These are phyloP conservation scores for Stephanodiscus triporus DNA, from an alignment of 108 stramenopile species.

Conservation along the genomic window DNA sequence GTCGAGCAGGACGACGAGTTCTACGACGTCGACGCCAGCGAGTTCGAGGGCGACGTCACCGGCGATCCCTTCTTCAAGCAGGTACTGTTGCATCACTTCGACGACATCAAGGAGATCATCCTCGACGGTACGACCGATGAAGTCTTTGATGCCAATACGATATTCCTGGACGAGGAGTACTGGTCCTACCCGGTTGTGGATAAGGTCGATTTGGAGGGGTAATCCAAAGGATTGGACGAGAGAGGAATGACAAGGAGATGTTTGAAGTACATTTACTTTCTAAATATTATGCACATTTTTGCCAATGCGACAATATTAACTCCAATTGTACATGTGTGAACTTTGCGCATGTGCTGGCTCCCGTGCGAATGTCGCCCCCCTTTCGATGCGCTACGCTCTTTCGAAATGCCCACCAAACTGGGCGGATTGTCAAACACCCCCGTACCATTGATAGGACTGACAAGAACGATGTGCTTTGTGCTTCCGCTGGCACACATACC, in stretches of 20 bases:
- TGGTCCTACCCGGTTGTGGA: constrained; percentile 13
- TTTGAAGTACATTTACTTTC: too few species aligned
- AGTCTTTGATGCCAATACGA: constrained; percentile 43
- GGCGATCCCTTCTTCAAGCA: constrained; percentile 37
- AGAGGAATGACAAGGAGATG: not conserved
- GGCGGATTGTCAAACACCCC: too few species aligned
- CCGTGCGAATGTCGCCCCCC: too few species aligned
- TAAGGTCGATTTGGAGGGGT: not conserved
- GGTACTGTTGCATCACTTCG: constrained; percentile 52
- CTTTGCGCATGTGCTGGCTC: too few species aligned
- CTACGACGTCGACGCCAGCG: constrained; percentile 36
- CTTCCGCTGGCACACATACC: too few species aligned
- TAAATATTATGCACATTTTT: too few species aligned
- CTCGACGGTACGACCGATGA: constrained; percentile 35
- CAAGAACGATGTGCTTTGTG: too few species aligned
- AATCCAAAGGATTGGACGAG: not conserved
- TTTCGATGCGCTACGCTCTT: too few species aligned
- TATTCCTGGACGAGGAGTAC: constrained; percentile 49
- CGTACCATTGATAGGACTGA: too few species aligned
- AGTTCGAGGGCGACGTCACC: constrained; percentile 21
- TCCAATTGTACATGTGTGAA: too few species aligned
- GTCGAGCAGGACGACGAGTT: constrained; percentile 61
- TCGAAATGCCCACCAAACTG: too few species aligned
- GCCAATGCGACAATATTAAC: too few species aligned
- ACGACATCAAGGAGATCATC: constrained; percentile 41